Evolutionary conservation across 2,329 filamentous ascomycete species (phyloP).

Genomic region (Aspergillus fumigatus): DNA sequence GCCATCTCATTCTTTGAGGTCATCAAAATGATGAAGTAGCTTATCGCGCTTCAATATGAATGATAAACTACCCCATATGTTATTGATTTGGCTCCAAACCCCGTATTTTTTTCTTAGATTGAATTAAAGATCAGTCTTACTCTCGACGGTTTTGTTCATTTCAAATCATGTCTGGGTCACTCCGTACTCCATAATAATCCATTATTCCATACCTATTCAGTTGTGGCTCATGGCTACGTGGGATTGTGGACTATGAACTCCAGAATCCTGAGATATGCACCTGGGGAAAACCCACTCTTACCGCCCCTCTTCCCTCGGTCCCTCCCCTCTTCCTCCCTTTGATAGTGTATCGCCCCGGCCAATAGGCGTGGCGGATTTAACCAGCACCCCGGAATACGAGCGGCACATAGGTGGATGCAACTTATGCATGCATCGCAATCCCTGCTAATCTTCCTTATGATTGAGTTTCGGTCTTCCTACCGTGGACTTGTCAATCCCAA

Average conservation of each 20-base stretch:
- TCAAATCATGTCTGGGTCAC: too few relatives aligned
- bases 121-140: background rate
- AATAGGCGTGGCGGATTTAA: slow-evolving; percentile 11
- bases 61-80: background rate
- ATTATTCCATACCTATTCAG: too few relatives aligned
- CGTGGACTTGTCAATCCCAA: slow-evolving; percentile 3
- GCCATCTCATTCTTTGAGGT: slow-evolving; percentile 22
- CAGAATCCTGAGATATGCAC: background rate
- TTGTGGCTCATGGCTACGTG: background rate
- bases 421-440: background rate
- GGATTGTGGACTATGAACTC: background rate
- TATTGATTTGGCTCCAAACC: background rate
- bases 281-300: background rate
- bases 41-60: slow-evolving; percentile 17
- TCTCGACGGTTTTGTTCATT: too few relatives aligned
- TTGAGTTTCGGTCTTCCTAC: background rate
- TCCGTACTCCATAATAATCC: too few relatives aligned
- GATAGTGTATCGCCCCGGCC: slow-evolving; percentile 11
- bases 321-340: background rate
- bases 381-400: slow-evolving; percentile 10
- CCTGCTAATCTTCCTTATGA: background rate
- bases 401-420: background rate
- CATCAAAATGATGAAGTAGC: slow-evolving; percentile 26
- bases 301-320: background rate
- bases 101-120: background rate